Evolutionary conservation across 2,329 filamentous ascomycete genomes (phyloP), one percentile per base, ranked within the genome.

Genomic region (Monosporascus sp.): DNA sequence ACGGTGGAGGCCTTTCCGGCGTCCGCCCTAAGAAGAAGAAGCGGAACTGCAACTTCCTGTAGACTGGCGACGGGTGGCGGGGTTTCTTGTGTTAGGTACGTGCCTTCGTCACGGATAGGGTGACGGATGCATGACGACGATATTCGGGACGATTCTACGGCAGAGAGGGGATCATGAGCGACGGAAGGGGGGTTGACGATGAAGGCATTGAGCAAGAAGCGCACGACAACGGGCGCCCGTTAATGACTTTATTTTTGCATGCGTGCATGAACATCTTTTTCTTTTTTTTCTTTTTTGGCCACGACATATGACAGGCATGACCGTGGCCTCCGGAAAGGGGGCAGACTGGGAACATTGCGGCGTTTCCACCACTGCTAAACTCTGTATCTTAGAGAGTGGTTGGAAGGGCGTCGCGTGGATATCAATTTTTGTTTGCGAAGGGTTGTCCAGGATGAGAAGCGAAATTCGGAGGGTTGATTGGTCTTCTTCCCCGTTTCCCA

Each of bases 41-140:
- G 82, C 86, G 87, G 76, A 88, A 81, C 72, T 95, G 90, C 78
- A 83, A 81, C 70, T 83, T 93, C 71, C 78, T 95, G 68, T 95
- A 78, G 82, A 69, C 56, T 45, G 37, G 48, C 35, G 50, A 50
- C 22, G 55, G 50, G 27, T 39, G 44, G 38, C n/a, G n/a, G 50
- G 24, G 50, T 41, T 44, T 37, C 18, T 47, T 36, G 27, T 22
- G 4, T 31, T 43, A 50, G 45, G 43, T 22, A 50, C 50, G 9
- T 35, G 9, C 31, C 11, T 11, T 14, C 31, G 31, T 5, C 31
- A 5, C 11, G 4, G 31, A 35, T 2, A 1, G 11, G 11, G 31
- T 35, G 11, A 18, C 17, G 18, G 38, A 41, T 41, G 38, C 38
- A 18, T 20, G 17, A 20, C 38, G 17, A 41, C 17, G 38, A 41